Conservation (phyloP, 2,329 filamentous ascomycete species). For the Fusarium verticillioides region DNA sequence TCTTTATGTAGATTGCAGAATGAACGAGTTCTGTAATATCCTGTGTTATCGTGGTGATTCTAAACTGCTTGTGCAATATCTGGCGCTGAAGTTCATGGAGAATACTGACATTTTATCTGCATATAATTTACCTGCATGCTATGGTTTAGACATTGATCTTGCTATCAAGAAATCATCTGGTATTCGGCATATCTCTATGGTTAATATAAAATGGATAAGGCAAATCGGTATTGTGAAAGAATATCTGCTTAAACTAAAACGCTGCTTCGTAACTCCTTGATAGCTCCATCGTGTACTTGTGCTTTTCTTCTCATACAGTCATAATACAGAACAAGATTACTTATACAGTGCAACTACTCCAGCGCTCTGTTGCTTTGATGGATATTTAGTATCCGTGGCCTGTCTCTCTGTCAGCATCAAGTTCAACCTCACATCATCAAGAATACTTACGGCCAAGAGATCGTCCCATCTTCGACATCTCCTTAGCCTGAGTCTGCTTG, state of each 20-base stretch:
- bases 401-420: neutral
- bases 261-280: neutral
- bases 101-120: too few relatives aligned
- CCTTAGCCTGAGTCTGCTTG: constrained; percentile 73
- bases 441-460: constrained; percentile 71
- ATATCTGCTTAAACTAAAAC: neutral
- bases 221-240: neutral
- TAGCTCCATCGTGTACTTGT: neutral
- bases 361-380: fast-evolving
- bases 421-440: fast-evolving
- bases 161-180: neutral
- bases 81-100: neutral
- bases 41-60: neutral
- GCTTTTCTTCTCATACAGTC: constrained; percentile 23
- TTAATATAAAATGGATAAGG: too few relatives aligned
- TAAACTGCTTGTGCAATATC: neutral
- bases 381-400: constrained; percentile 22
- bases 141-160: neutral
- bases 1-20: neutral
- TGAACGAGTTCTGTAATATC: neutral
- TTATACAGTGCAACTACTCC: constrained; percentile 8
- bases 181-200: too few relatives aligned
- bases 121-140: too few relatives aligned
- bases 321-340: constrained; percentile 3
- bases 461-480: constrained; percentile 75